Evolutionary conservation across 345 rosid genomes (phyloP).

Genomic region (Brassica nigra): DNA sequence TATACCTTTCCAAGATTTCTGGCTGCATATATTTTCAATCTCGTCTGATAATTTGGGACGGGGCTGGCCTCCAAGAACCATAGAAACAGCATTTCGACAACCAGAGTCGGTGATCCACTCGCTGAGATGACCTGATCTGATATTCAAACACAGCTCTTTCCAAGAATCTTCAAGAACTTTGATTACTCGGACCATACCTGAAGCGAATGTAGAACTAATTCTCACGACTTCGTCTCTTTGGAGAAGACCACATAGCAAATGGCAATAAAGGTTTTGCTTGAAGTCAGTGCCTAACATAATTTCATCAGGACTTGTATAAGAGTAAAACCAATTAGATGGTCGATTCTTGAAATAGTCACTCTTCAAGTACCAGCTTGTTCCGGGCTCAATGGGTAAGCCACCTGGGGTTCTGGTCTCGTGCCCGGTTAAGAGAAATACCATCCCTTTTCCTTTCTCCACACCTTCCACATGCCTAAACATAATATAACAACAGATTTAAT

Average conservation of each 20-base stretch:
- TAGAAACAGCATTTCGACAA: not conserved
- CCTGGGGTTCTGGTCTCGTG: not conserved
- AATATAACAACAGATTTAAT: not conserved
- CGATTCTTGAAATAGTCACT: not conserved
- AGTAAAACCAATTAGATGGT: not conserved
- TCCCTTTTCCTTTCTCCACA: not conserved
- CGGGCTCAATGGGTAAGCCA: not conserved
- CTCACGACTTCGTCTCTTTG: not conserved
- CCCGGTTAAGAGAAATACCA: not conserved
- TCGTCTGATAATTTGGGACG: not conserved
- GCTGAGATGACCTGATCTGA: not conserved
- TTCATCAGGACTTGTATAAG: not conserved
- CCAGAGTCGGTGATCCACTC: not conserved
- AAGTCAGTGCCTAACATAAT: not conserved
- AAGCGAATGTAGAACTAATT: not conserved
- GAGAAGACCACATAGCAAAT: slow-evolving; percentile 1
- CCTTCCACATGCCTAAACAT: not conserved
- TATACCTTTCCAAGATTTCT: not conserved
- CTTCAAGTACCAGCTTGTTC: not conserved
- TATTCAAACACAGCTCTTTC: not conserved
- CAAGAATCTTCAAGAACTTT: not conserved
- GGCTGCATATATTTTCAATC: not conserved
- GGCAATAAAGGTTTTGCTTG: not conserved
- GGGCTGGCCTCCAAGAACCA: not conserved
- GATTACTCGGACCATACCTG: not conserved